Base-by-base conservation (phyloP, 1,284 basidiomycete genomes). In the Cutaneotrichosporon dermatis region DNA sequence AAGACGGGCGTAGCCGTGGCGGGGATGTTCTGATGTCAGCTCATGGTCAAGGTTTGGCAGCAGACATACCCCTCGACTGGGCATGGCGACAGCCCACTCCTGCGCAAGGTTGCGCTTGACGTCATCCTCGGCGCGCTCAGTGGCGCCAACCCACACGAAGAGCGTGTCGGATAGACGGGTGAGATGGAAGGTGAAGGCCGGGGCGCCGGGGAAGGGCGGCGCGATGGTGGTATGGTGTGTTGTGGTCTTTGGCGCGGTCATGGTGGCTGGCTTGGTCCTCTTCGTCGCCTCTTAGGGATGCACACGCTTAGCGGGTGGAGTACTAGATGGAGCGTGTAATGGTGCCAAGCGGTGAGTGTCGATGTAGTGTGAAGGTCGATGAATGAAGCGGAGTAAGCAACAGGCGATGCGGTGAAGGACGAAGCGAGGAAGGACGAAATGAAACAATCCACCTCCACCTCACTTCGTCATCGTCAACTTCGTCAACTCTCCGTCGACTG, bases 31-130 rank as follows among this genome's bases (percentile, higher is more conserved):
- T 76, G 56, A 9, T 10, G 55, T 51, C 44, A n/a, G 33, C 39
- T 13, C 12, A 15, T 7, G 4, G 35, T 9, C 25, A 12, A 16
- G 43, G 4, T 43, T 6, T 6, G 6, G 12, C 33, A 15, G 5
- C 6, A 37, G 33, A 57, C 81, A 69, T 70, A 82, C 81, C 53
- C 79, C 76, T 59, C 71, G 69, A 11, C 79, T 69, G 10, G 90
- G 89, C 88, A 92, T 91, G 40, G 87, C 89, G 66, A 87, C 89
- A 8, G 87, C 87, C 90, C 90, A 92, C 67, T 92, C 90, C 58
- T 79, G 82, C 63, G 85, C 85, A 48, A 92, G 76, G 49, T 73
- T 80, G 43, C 87, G 88, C 45, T 80, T 78, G 45, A 76, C 70
- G 16, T 57, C 42, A 13, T 58, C 59, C 12, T 41, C 56, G 12